These are phyloP conservation scores for Babesia sp. DNA, from an alignment of 169 alveolate genomes.

Conservation along the genomic window DNA sequence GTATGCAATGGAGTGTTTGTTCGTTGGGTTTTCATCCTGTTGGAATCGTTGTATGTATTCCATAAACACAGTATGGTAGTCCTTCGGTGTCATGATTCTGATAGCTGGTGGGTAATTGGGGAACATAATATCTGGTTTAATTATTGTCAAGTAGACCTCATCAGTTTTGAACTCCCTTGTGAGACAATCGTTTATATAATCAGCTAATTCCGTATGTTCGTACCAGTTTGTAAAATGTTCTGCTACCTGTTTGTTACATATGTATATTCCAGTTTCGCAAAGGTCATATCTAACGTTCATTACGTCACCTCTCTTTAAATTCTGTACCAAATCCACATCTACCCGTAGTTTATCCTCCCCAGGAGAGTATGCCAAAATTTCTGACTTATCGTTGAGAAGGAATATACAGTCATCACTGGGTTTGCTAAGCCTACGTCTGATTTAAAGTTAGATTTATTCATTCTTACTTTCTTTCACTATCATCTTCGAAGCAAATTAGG, in stretches of 20 bases:
- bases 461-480: conserved; percentile 9
- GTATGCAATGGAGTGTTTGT: background rate
- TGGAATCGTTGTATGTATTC: conserved; percentile 41
- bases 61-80: conserved; percentile 31
- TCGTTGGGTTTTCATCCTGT: background rate
- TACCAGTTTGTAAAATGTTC: conserved; percentile 42
- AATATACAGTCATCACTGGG: conserved; percentile 19
- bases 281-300: conserved; percentile 38
- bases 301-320: background rate
- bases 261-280: conserved; percentile 30
- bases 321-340: conserved; percentile 9
- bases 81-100: conserved; percentile 43
- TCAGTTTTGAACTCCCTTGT: conserved; percentile 40
- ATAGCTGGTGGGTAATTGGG: conserved; percentile 54
- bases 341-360: conserved; percentile 1
- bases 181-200: conserved; percentile 24
- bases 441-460: background rate
- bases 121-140: conserved; percentile 30
- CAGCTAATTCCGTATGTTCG: conserved; percentile 28
- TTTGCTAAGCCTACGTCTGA: conserved; percentile 18
- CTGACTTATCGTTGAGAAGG: conserved; percentile 1
- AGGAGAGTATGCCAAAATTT: conserved; percentile 8
- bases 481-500: conserved; percentile 27
- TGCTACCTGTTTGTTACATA: conserved; percentile 29
- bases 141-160: conserved; percentile 29